These are phyloP conservation scores for Xylaria sp. DNA, from an alignment of 2,329 filamentous ascomycete species.

Conservation along the genomic window DNA sequence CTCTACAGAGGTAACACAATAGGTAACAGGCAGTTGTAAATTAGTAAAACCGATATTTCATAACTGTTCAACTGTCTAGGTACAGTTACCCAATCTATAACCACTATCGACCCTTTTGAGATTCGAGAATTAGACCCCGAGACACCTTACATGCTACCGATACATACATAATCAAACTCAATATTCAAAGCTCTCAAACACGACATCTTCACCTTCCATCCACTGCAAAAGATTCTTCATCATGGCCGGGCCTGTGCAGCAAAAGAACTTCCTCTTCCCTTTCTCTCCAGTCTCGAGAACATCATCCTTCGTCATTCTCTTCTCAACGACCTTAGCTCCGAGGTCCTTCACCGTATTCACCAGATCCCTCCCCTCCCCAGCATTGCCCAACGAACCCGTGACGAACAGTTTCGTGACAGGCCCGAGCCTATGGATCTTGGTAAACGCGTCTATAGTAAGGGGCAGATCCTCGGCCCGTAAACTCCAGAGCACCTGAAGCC, in stretches of 20 bases:
- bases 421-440: slow-evolving; percentile 62
- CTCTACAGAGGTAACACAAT: too few species aligned
- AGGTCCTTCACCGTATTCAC: slow-evolving; percentile 50
- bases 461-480: slow-evolving; percentile 69
- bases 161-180: slow-evolving; percentile 46
- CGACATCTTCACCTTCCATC: slow-evolving; percentile 65
- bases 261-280: slow-evolving; percentile 63
- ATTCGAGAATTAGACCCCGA: background rate
- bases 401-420: slow-evolving; percentile 70
- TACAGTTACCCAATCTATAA: too few species aligned
- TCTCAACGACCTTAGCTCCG: slow-evolving; percentile 50
- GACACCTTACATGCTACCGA: background rate
- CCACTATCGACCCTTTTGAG: too few species aligned
- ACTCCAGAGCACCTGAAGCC: slow-evolving; percentile 75
- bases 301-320: slow-evolving; percentile 57
- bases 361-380: slow-evolving; percentile 51
- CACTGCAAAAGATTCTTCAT: slow-evolving; percentile 58
- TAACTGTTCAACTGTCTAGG: too few species aligned
- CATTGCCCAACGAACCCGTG: slow-evolving; percentile 67
- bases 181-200: slow-evolving; percentile 72
- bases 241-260: slow-evolving; percentile 59
- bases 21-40: too few species aligned
- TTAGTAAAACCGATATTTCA: too few species aligned
- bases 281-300: slow-evolving; percentile 54
- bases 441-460: slow-evolving; percentile 70